A percentile compares a stretch with the other conserved stretches of the same genome.
Conservation (phyloP, 352 stramenopile genomes). For the Phytophthora citricola region DNA sequence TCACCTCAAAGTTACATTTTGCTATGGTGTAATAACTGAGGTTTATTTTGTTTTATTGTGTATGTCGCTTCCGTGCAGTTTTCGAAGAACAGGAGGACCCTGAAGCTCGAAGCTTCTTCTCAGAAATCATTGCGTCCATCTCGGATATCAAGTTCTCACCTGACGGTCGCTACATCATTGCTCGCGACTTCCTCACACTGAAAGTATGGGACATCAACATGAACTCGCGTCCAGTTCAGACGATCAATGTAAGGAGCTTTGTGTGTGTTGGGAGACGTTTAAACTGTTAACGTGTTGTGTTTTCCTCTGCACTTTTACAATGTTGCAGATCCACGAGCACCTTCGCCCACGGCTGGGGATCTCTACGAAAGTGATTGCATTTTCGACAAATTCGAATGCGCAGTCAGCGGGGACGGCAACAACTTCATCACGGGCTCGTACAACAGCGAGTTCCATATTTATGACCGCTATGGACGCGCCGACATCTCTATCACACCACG, state of each 20-base stretch:
- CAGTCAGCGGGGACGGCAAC: constrained; percentile 90
- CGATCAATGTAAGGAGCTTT: constrained; percentile 82
- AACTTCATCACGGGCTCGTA: constrained; percentile 96
- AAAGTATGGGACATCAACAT: constrained; percentile 98
- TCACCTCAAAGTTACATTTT: too few species aligned
- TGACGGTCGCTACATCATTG: constrained; percentile 95
- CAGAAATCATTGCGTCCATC: constrained; percentile 96
- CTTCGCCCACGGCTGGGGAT: constrained; percentile 88
- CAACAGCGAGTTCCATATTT: constrained; percentile 95
- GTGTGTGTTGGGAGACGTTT: not conserved
- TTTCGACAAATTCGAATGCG: constrained; percentile 98
- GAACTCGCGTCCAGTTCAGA: constrained; percentile 92
- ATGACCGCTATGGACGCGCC: constrained; percentile 83
- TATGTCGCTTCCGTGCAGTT: constrained; percentile 36
- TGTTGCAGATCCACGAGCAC: constrained; percentile 90
- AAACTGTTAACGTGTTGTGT: constrained; percentile 1
- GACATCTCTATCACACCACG: constrained; percentile 73
- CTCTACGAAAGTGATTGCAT: constrained; percentile 97
- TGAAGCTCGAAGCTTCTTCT: constrained; percentile 93
- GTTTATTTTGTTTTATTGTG: too few species aligned
- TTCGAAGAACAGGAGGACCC: constrained; percentile 87
- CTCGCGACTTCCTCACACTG: constrained; percentile 95
- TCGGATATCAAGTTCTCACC: constrained; percentile 95
- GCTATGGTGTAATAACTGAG: too few species aligned
- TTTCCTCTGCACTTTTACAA: too few species aligned